Percentiles rank a stretch among this genome's conserved stretches.
phyloP scores from a whole-genome alignment of 768 basidiomycete species.

The Tulasnella sp. region DNA sequence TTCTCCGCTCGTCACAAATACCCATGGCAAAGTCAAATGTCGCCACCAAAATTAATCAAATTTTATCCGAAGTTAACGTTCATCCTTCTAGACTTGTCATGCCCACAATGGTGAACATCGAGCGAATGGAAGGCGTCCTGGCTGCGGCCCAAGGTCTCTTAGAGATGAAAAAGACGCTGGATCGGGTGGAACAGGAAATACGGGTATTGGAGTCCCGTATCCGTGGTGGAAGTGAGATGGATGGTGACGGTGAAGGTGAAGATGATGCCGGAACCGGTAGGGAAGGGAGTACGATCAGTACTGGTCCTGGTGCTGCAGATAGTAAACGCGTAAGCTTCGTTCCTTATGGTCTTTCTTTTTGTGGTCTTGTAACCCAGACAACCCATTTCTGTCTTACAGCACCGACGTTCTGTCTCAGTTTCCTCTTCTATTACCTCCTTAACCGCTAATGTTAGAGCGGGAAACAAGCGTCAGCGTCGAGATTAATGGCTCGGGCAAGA shows the following conservation, averaged over 20 bases:
- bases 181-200: constrained; percentile 79
- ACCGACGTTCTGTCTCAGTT: constrained; percentile 19
- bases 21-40: constrained; percentile 63
- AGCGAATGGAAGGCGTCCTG: constrained; percentile 58
- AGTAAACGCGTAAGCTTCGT: background rate
- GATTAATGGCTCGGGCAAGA: too few relatives aligned
- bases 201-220: constrained; percentile 51
- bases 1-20: constrained; percentile 77
- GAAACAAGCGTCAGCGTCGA: constrained; percentile 13
- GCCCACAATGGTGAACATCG: constrained; percentile 78
- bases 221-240: constrained; percentile 38
- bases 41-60: constrained; percentile 61
- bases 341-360: background rate
- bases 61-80: constrained; percentile 65
- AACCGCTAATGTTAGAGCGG: background rate
- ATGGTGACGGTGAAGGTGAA: constrained; percentile 20
- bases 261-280: constrained; percentile 30
- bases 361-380: background rate
- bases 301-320: background rate
- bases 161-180: constrained; percentile 80
- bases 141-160: constrained; percentile 59
- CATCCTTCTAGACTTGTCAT: constrained; percentile 69
- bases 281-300: background rate
- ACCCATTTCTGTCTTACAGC: constrained; percentile 4
- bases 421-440: constrained; percentile 18